Base-by-base conservation (phyloP, 2,329 filamentous ascomycete species). In the Trichoderma lentiforme region DNA sequence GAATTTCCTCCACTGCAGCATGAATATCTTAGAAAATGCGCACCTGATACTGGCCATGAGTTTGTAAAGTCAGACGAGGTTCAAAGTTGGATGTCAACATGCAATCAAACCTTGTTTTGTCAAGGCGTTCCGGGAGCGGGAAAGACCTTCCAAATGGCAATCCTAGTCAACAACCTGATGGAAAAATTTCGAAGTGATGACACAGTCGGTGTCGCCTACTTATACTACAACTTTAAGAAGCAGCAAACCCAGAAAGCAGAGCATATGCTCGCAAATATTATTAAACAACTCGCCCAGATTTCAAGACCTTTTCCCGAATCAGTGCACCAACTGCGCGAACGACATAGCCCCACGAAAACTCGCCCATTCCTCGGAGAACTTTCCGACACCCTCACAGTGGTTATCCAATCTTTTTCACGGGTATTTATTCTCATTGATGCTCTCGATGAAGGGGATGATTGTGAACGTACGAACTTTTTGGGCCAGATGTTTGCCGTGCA, bases 381-480 rank as follows among this genome's bases (percentile, higher is more conserved):
- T 4, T 26, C 34, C 3, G 11, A 36, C 9, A 28, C 24, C 11
- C 53, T 71, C 3, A 7, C 9, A 2, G 3, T 12, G 11, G 14
- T 66, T 24, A n/a, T 26, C 1, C 39, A 53, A 4, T 24, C 39
- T 2, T 71, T 43, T 47, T 71, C 69, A 15, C 11, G 24, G 4
- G 47, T 71, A 1, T 71, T 36, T 18, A 65, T 71, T 12, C 34
- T 71, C 18, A 39, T 71, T 14, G 69, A 71, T 66, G 47, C 47
- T 4, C 60, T 71, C 8, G 69, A 71, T 15, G 62, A 71, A 60
- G 64, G 32, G 2, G 21, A 71, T 28, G 39, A 47, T 18, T 3
- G 2, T 21, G 24, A 43, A 2, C 39, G 28, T 11, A 32, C n/a
- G 9, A 66, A 8, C 2, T 15, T 71, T 12, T 1, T 66, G 12